Conservation (phyloP, 352 stramenopile species). For the Phytophthora macrochlamydospora region DNA sequence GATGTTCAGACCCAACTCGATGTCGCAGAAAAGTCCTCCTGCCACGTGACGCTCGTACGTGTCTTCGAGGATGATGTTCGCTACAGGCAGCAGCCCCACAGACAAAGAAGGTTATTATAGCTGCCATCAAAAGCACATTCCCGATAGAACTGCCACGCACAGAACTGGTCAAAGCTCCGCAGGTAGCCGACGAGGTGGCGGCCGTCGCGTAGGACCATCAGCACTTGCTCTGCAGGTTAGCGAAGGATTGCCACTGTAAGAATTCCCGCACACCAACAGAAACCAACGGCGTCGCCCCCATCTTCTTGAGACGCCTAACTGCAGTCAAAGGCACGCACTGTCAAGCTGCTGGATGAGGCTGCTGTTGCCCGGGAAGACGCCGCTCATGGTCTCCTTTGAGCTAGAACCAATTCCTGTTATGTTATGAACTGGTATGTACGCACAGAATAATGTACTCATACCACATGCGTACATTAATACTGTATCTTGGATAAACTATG, state of each 20-base stretch:
- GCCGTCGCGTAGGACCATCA: conserved; percentile 95
- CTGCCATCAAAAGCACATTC: too few species aligned
- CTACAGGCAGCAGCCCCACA: conserved; percentile 25
- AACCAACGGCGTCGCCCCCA: neutral
- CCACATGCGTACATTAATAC: neutral
- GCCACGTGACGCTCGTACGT: conserved; percentile 92
- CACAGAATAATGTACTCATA: too few species aligned
- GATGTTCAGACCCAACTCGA: conserved; percentile 96
- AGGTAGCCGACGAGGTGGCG: conserved; percentile 94
- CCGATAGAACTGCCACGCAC: conserved; percentile 40
- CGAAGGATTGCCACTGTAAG: too few species aligned
- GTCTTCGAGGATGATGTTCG: conserved; percentile 97
- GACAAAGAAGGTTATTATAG: too few species aligned
- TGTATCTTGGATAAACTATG: neutral
- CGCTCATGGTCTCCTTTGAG: conserved; percentile 49
- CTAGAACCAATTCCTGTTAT: too few species aligned
- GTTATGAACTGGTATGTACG: neutral
- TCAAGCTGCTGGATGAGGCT: conserved; percentile 87
- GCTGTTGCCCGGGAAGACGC: conserved; percentile 80
- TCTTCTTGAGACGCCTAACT: neutral
- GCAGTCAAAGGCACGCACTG: conserved; percentile 48
- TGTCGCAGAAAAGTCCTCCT: conserved; percentile 93
- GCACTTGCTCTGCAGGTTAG: conserved; percentile 71
- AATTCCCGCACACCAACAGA: neutral
- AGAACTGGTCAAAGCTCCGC: conserved; percentile 89